phyloP scores from a whole-genome alignment of 1,284 basidiomycete genomes.

The Abortiporus biennis region DNA sequence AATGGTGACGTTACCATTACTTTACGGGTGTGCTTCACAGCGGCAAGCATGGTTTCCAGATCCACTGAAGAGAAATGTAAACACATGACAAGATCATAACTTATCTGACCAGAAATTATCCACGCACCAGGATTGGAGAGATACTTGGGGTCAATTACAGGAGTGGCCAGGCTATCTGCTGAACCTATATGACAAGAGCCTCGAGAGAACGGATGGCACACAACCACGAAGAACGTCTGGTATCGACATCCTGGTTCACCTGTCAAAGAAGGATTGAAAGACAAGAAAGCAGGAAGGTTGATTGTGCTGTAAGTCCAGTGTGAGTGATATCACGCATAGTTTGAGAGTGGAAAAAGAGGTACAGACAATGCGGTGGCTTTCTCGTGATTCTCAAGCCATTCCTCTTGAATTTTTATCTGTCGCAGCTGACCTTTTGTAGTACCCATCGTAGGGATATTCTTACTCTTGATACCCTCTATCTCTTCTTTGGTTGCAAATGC shows the following conservation, averaged over 20 bases:
- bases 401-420: slow-evolving; percentile 1
- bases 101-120: no score
- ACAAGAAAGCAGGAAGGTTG: slow-evolving; percentile 1
- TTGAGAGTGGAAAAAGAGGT: not conserved
- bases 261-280: not conserved
- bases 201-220: slow-evolving; percentile 4
- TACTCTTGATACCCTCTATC: slow-evolving; percentile 3
- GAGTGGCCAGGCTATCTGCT: slow-evolving; percentile 1
- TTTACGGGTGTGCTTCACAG: not conserved
- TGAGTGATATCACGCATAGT: not conserved
- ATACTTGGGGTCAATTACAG: slow-evolving; percentile 6
- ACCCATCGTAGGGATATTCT: not conserved
- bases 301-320: slow-evolving; percentile 2
- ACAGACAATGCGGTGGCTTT: slow-evolving; percentile 2
- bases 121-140: slow-evolving; percentile 3
- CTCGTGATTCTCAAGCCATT: slow-evolving; percentile 1
- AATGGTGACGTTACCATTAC: not conserved
- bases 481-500: not conserved
- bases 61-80: not conserved
- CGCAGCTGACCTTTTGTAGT: not conserved
- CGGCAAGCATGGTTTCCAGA: not conserved
- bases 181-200: slow-evolving; percentile 8
- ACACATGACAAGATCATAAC: no score
- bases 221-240: slow-evolving; percentile 1
- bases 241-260: slow-evolving; percentile 1